phyloP scores from a whole-genome alignment of 768 basidiomycete genomes.

The Lactarius hengduanensis region DNA sequence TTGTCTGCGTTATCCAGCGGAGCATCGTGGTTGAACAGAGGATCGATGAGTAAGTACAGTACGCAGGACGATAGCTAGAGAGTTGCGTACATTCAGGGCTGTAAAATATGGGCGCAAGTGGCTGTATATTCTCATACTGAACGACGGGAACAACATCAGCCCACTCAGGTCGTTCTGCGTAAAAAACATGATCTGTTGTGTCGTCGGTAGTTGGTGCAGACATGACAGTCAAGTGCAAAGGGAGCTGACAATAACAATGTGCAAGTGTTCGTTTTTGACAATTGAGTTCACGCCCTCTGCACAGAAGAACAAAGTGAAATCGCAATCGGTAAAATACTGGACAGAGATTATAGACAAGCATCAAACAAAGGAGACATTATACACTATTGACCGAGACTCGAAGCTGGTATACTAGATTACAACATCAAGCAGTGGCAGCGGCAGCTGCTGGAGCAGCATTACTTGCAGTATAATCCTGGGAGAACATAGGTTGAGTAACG shows the following conservation, averaged over 20 bases:
- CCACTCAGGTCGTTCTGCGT: slow-evolving; percentile 72
- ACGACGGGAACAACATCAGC: slow-evolving; percentile 72
- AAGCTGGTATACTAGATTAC: slow-evolving; percentile 13
- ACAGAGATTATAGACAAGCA: slow-evolving; percentile 12
- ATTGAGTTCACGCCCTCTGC: neutral
- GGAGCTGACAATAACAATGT: too few relatives aligned
- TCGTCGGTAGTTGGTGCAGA: slow-evolving; percentile 5
- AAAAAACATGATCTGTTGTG: slow-evolving; percentile 37
- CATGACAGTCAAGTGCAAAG: slow-evolving; percentile 7
- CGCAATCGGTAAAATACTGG: slow-evolving; percentile 5
- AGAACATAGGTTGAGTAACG: slow-evolving; percentile 14
- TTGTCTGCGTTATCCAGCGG: slow-evolving; percentile 55
- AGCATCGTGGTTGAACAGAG: slow-evolving; percentile 12
- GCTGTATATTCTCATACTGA: slow-evolving; percentile 76
- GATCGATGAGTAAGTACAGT: slow-evolving; percentile 31
- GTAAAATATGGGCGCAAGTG: slow-evolving; percentile 93
- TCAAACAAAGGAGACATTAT: slow-evolving; percentile 25
- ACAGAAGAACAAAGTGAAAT: neutral
- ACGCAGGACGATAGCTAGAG: slow-evolving; percentile 7
- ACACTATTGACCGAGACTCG: slow-evolving; percentile 21
- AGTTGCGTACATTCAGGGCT: slow-evolving; percentile 71
- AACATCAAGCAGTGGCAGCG: slow-evolving; percentile 30
- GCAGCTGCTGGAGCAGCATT: slow-evolving; percentile 45
- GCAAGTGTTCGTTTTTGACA: neutral
- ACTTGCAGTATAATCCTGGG: slow-evolving; percentile 66